These are phyloP conservation scores for Barnettozyma pratensis DNA, from an alignment of 805 yeast genomes.

Conservation along the genomic window DNA sequence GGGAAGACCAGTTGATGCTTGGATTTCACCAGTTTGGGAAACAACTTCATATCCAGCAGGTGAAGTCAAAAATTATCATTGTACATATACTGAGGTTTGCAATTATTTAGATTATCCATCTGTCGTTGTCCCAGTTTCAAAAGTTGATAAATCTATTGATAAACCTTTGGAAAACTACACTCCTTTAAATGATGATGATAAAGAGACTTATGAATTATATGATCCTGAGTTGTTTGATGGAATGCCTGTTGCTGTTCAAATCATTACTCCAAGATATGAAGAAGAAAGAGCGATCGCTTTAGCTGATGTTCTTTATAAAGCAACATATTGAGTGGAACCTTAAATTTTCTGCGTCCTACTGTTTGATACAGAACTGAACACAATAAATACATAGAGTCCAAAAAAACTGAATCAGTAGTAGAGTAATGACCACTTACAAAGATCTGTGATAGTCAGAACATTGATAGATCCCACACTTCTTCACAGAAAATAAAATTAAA, in stretches of 20 bases:
- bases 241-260: conserved; percentile 52
- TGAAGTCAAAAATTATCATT: conserved; percentile 32
- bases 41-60: conserved; percentile 37
- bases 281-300: conserved; percentile 39
- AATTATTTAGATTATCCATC: conserved; percentile 38
- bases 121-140: conserved; percentile 39
- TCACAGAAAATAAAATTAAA: too few species aligned
- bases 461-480: too few species aligned
- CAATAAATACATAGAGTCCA: too few species aligned
- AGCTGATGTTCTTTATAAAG: conserved; percentile 5
- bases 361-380: too few species aligned
- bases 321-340: not conserved
- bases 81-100: conserved; percentile 38
- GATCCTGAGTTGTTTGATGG: conserved; percentile 42
- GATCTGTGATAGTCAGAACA: too few species aligned
- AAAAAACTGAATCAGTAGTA: too few species aligned
- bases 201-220: conserved; percentile 33
- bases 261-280: conserved; percentile 48
- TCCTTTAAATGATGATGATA: conserved; percentile 28
- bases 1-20: conserved; percentile 41
- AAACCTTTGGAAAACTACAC: conserved; percentile 15
- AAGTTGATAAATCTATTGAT: conserved; percentile 33
- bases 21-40: conserved; percentile 43
- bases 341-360: too few species aligned
- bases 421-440: too few species aligned